Base-by-base conservation (phyloP, 805 yeast species). In the Yamadazyma sp. region DNA sequence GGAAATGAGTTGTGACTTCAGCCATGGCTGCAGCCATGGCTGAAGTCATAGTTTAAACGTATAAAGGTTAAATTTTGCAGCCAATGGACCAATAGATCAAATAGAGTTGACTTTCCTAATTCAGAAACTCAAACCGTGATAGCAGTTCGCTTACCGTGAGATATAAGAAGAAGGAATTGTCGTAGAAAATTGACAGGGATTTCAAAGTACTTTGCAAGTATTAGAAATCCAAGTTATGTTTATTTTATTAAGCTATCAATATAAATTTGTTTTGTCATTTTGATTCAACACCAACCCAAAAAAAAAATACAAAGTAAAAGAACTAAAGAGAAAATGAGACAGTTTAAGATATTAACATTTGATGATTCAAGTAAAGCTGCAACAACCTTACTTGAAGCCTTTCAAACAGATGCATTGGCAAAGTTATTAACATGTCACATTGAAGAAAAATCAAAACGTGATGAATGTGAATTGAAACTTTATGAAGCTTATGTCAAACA, bases 401-500 rank as follows among this genome's bases (percentile, higher is more conserved):
- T 68, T 35, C 43, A 39, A 18, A 41, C 43, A 13, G 73, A 68
- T 44, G 42, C 60, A 0, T 58, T 68, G 40, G 65, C 69, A 32
- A 47, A 47, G 28, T 43, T 54, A 23, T 48, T 63, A 20, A 50
- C 52, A 3, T 38, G 49, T 29, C 68, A 63, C 39, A 36, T 60
- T 18, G 31, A 45, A 4, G 49, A 44, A 30, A 43, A 35, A 7
- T 44, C 37, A 16, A 35, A 36, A 24, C 47, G 48, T 22, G 44
- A 43, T 12, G 30, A 38, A 10, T 53, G 53, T 36, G 76, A 72
- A 42, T 35, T 61, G 14, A 59, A 59, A 17, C 55, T 75, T 23
- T 76, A 71, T 42, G 78, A 71, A 44, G 69, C 77, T 3, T 76
- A 75, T 50, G 60, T 73, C 27, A 59, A 58, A 30, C 74, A 76